Base-by-base conservation (phyloP, 2,329 filamentous ascomycete genomes). In the Botrytis fabae region DNA sequence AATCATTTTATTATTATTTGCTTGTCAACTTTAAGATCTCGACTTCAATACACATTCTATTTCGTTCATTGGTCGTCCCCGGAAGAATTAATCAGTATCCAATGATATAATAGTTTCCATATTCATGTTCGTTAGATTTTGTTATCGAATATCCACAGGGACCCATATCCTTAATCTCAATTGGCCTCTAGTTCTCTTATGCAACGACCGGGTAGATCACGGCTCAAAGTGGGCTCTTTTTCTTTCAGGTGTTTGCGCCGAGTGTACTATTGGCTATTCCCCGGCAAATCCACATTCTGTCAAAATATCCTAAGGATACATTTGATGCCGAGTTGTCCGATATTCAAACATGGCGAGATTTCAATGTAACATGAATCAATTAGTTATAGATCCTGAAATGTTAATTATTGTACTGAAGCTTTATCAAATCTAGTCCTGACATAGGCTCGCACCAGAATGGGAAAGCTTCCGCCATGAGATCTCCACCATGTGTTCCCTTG, bases 231-330 rank as follows among this genome's bases (percentile, higher is more conserved):
- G 48, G 65, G 40, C 54, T 32, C 8, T 25, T 8, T 42, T 14
- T 57, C 25, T 57, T 54, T 68, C 46, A 22, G 65, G 48, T 57
- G 25, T 68, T 51, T 68, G 5, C 64, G 25, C 64, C 64, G 64
- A 68, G 28, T 28, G 64, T 28, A 54, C 35, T 42, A 40, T 22
- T 42, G 64, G 20, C 35, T 18, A 42, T 68, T 35, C 64, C 46
- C 25, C 35, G 3, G 18, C 48, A 42, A 68, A 22, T 57, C 40
- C n/a, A 57, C 40, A 32, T 68, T 20, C 35, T 28, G 16, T 7
- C 25, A 25, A 54, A 54, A 40, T 40, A 28, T 42, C 28, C 51
- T 28, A 54, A 54, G 25, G 25, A 57, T 7, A 22, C 20, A 8
- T 22, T 57, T 54, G 48, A 68, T 54, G 48, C 65, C 48, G 65